A percentile compares a stretch with the other conserved stretches of the same genome.
These are phyloP conservation scores for Micromonas pusilla DNA, from an alignment of 139 green algal species.

Conservation along the genomic window DNA sequence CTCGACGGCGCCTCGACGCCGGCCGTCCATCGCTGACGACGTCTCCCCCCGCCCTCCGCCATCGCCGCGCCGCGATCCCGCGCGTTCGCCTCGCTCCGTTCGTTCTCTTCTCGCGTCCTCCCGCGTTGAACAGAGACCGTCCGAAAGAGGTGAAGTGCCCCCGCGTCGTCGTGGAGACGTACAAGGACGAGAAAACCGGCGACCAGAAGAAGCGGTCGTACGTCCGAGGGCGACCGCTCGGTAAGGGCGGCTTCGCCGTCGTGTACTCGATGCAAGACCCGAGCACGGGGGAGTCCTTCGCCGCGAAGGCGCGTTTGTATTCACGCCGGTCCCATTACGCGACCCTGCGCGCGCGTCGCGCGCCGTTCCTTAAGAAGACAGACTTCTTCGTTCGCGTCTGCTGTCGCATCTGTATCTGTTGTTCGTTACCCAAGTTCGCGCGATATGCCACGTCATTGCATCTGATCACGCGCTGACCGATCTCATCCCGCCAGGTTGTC, in stretches of 20 bases:
- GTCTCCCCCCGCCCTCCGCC: too few species aligned
- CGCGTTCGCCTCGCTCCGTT: too few species aligned
- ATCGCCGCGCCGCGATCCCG: too few species aligned
- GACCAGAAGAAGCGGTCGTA: background rate
- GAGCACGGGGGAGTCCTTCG: constrained; percentile 4
- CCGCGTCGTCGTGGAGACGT: background rate
- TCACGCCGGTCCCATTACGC: too few species aligned
- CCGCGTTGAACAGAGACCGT: background rate
- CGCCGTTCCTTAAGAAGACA: background rate
- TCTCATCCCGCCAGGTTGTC: constrained; percentile 21
- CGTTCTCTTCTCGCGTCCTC: too few species aligned
- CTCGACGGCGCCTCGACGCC: too few species aligned
- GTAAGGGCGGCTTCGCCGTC: constrained; percentile 19
- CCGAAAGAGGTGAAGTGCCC: constrained; percentile 1
- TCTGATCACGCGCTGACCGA: background rate
- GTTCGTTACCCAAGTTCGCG: background rate
- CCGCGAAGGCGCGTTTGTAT: too few species aligned
- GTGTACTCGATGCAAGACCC: constrained; percentile 14
- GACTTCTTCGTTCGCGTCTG: background rate
- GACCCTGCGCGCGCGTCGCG: too few species aligned
- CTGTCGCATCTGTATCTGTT: background rate
- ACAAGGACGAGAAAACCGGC: background rate
- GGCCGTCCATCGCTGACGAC: too few species aligned
- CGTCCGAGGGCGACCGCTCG: background rate
- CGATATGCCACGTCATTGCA: background rate